Evolutionary conservation across 441 rosid species (phyloP).

Genomic region (Euphorbia schlechtendalii): DNA sequence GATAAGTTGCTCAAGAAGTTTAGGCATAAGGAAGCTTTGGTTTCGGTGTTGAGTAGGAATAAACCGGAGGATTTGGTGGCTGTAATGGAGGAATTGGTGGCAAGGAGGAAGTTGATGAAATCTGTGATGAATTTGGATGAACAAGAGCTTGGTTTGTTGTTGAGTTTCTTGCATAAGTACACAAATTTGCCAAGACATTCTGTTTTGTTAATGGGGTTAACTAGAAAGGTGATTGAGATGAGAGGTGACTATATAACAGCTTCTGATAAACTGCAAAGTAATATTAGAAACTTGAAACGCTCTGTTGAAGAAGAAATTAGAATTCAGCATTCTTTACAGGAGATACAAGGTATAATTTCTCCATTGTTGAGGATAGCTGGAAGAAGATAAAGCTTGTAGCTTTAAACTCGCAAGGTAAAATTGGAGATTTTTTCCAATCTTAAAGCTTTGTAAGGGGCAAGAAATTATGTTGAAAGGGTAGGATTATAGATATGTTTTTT

Average conservation of each 20-base stretch:
- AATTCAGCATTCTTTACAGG: slow-evolving; percentile 67
- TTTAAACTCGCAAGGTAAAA: slow-evolving; percentile 13
- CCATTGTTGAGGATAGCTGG: slow-evolving; percentile 73
- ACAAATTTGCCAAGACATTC: slow-evolving; percentile 68
- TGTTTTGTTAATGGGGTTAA: slow-evolving; percentile 58
- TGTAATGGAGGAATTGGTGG: slow-evolving; percentile 84
- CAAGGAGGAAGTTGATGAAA: slow-evolving; percentile 70
- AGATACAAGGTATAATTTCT: slow-evolving; percentile 80
- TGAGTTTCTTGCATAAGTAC: slow-evolving; percentile 64
- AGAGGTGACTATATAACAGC: slow-evolving; percentile 57
- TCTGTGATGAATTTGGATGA: slow-evolving; percentile 58
- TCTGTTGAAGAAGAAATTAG: slow-evolving; percentile 70
- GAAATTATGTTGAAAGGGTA: neutral
- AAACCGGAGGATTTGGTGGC: slow-evolving; percentile 71
- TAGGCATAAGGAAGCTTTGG: slow-evolving; percentile 76
- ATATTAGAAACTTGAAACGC: slow-evolving; percentile 66
- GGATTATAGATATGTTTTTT: neutral
- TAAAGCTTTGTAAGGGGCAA: neutral
- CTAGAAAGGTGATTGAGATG: slow-evolving; percentile 64
- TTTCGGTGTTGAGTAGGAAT: slow-evolving; percentile 50
- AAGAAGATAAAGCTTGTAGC: slow-evolving; percentile 32
- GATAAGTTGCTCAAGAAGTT: slow-evolving; percentile 85
- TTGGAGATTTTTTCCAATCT: neutral
- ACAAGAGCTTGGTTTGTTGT: slow-evolving; percentile 59
- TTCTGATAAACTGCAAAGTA: slow-evolving; percentile 48